Conservation (phyloP, 176 grass and related monocot species). For the Musa troglodytarum region DNA sequence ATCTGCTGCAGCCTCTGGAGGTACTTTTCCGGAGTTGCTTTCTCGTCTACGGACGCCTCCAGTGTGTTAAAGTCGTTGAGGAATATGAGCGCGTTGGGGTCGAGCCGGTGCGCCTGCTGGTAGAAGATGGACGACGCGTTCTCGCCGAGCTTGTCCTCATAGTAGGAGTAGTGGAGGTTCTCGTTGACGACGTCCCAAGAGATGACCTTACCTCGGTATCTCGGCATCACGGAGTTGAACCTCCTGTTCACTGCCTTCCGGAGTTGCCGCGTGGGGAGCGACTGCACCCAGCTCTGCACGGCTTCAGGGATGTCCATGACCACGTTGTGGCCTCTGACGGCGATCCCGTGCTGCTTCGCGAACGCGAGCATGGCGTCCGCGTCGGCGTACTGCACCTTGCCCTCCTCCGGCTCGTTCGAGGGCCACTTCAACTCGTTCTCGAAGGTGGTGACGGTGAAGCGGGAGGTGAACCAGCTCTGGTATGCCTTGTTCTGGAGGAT, state of each 20-base stretch:
- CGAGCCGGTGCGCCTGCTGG: slow-evolving; percentile 40
- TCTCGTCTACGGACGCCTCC: slow-evolving; percentile 36
- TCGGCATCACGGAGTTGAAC: slow-evolving; percentile 48
- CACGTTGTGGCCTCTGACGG: slow-evolving; percentile 50
- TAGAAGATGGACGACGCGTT: slow-evolving; percentile 53
- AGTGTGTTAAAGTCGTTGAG: slow-evolving; percentile 91
- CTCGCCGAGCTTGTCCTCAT: slow-evolving; percentile 39
- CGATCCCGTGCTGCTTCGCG: slow-evolving; percentile 25
- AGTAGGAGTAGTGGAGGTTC: slow-evolving; percentile 69
- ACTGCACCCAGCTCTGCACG: slow-evolving; percentile 25
- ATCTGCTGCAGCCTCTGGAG: slow-evolving; percentile 60
- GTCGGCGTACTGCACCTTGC: slow-evolving; percentile 32
- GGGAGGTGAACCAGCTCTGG: slow-evolving; percentile 65
- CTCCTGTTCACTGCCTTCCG: slow-evolving; percentile 24
- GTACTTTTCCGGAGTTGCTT: slow-evolving; percentile 40
- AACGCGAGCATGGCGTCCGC: slow-evolving; percentile 69
- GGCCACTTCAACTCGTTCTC: slow-evolving; percentile 99
- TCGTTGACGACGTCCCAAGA: slow-evolving; percentile 95
- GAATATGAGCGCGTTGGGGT: slow-evolving; percentile 38
- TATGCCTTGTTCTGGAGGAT: slow-evolving; percentile 51
- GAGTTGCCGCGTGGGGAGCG: slow-evolving; percentile 26
- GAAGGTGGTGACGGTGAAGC: slow-evolving; percentile 89
- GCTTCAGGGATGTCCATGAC: slow-evolving; percentile 54
- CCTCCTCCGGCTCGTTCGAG: slow-evolving; percentile 34
- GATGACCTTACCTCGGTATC: slow-evolving; percentile 61